Conservation (phyloP, 805 yeast genomes). For the Candida jianshihensis region DNA sequence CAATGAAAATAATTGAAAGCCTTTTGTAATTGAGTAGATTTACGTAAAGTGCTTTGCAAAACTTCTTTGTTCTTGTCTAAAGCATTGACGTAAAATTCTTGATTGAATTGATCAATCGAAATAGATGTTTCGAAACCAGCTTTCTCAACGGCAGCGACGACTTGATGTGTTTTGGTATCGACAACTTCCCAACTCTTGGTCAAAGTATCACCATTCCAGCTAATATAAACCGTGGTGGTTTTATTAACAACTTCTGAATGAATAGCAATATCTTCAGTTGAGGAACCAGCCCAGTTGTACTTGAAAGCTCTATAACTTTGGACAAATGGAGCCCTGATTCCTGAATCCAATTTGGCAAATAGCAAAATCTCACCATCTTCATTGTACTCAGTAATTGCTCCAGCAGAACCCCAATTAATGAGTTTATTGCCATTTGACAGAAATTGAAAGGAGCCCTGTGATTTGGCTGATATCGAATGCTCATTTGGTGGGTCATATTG, state of each 20-base stretch:
- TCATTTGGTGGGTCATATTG: slow-evolving; percentile 22
- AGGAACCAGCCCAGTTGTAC: slow-evolving; percentile 28
- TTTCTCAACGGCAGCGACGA: slow-evolving; percentile 16
- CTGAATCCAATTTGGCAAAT: slow-evolving; percentile 29
- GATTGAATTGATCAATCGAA: neutral
- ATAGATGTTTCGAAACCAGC: slow-evolving; percentile 26
- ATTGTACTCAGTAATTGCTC: slow-evolving; percentile 31
- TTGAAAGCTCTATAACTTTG: slow-evolving; percentile 33
- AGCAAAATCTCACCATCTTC: slow-evolving; percentile 24
- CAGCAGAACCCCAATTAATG: slow-evolving; percentile 33
- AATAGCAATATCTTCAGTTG: slow-evolving; percentile 28
- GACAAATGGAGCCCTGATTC: slow-evolving; percentile 18
- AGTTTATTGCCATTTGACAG: slow-evolving; percentile 28
- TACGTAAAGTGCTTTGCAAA: slow-evolving; percentile 1
- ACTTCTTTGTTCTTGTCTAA: slow-evolving; percentile 1
- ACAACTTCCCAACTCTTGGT: slow-evolving; percentile 26
- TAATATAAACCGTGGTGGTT: slow-evolving; percentile 22
- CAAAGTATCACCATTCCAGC: slow-evolving; percentile 34
- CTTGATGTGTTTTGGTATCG: slow-evolving; percentile 7
- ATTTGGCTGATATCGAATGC: slow-evolving; percentile 18
- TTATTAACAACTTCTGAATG: slow-evolving; percentile 8
- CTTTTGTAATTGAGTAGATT: too few species aligned
- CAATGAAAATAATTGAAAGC: slow-evolving; percentile 2
- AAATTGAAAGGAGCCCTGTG: slow-evolving; percentile 20
- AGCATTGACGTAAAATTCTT: slow-evolving; percentile 2